These are phyloP conservation scores for Fraxinus angustifolia DNA, from an alignment of 305 asterid species.

Conservation along the genomic window DNA sequence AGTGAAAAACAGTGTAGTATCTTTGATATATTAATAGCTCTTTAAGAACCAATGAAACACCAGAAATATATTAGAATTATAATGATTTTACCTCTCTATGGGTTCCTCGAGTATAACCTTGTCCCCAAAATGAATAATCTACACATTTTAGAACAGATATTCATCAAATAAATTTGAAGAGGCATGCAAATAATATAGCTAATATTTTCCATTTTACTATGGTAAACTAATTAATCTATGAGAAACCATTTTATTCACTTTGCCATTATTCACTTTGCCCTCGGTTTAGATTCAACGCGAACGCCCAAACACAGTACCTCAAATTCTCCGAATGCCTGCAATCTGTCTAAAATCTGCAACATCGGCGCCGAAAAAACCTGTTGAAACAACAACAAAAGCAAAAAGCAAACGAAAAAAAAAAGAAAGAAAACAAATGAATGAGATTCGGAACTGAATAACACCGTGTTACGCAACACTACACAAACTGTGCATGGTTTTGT, in stretches of 20 bases:
- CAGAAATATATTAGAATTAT: not conserved
- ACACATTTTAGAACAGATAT: conserved; percentile 25
- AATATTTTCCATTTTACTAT: not conserved
- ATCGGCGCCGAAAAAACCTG: conserved; percentile 84
- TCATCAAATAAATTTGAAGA: not conserved
- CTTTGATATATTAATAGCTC: not conserved
- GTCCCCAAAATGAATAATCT: conserved; percentile 90
- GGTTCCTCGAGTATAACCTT: conserved; percentile 83
- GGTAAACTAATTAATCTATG: not conserved
- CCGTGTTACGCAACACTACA: not conserved
- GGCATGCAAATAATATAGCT: not conserved
- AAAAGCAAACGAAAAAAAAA: conserved; percentile 6
- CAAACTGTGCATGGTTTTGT: conserved; percentile 30
- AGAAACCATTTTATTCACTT: not conserved
- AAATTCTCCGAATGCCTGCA: conserved; percentile 86
- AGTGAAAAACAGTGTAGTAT: not conserved
- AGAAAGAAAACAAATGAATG: conserved; percentile 6
- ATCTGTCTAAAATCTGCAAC: conserved; percentile 84
- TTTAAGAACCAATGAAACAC: not conserved
- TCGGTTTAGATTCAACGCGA: not conserved
- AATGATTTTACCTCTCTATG: conserved; percentile 58
- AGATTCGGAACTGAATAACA: conserved; percentile 12
- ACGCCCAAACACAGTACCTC: conserved; percentile 39
- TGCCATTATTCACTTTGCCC: no score
- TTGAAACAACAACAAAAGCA: not conserved